Base-by-base conservation (phyloP, 371 early-diverging fungal genomes). In the Mucor piriformis region DNA sequence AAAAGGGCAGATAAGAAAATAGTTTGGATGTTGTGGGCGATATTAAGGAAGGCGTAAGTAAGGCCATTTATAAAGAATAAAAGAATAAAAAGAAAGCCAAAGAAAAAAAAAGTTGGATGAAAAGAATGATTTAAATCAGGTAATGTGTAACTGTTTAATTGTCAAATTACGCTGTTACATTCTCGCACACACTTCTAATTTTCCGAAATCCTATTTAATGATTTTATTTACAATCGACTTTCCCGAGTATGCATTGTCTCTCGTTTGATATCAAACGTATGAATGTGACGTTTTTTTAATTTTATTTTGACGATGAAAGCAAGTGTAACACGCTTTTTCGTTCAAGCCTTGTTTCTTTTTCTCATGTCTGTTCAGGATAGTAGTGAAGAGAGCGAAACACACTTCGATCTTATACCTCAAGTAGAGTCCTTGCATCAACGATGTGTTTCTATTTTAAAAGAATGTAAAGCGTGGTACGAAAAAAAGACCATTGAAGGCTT, bases 31-130 rank as follows among this genome's bases (percentile, higher is more conserved):
- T 57, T 1, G 57, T 43, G 12, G 66, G 66, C 1, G 61, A 23
- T 18, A 66, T 66, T 12, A 66, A 44, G 10, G 66, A 66, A 13
- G 66, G 61, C 0, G 66, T 50, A 7, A 66, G 33, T 13, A 66
- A 11, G 20, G 61, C 49, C 66, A 66, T 65, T 10, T 40, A 18
- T 20, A 40, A 16, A 21, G 16, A 38, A 59, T 24, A 27, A 29
- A 16, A 23, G 29, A 38, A 54, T 24, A n/a, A 53, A 48, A 44
- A 20, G 20, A 57, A 42, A 53, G 23, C 3, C 12, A 58, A 24
- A 38, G 50, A 38, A 52, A 43, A 34, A 50, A 24, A 40, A 40
- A 50, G 29, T 29, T 29, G 29, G 18, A n/a, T n/a, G n/a, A 46
- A 20, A 6, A 27, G 27, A 56, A 50, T n/a, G 18, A 48, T 48